Evolutionary conservation across 495 filamentous ascomycete species (phyloP).

Genomic region (Trichoderma erinaceum): DNA sequence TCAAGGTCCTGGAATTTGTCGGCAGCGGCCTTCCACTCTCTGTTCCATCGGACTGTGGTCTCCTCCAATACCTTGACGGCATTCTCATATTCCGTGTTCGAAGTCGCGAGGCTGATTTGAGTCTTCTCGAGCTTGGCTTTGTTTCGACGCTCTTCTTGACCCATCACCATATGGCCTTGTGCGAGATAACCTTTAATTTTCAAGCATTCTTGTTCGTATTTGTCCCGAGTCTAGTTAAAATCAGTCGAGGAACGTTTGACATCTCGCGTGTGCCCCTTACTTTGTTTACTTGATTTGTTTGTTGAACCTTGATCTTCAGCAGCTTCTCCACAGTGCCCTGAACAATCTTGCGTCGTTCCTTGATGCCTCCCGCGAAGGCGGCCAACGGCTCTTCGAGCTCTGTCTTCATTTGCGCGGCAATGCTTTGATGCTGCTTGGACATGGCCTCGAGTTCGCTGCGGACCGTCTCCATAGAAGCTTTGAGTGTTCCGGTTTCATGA

Average conservation of each 20-base stretch:
- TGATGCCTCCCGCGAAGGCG: constrained; percentile 87
- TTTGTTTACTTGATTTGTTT: constrained; percentile 89
- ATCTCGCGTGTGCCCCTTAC: constrained; percentile 34
- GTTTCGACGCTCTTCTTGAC: constrained; percentile 97
- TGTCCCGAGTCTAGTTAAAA: constrained; percentile 67
- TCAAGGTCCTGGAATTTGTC: constrained; percentile 99
- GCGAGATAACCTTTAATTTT: constrained; percentile 98
- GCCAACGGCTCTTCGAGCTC: constrained; percentile 94
- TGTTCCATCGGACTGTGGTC: constrained; percentile 92
- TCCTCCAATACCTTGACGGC: constrained; percentile 92
- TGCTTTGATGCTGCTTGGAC: constrained; percentile 84
- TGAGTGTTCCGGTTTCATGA: constrained; percentile 78
- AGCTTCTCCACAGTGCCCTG: constrained; percentile 89
- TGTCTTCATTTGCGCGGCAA: constrained; percentile 88
- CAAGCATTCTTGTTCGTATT: constrained; percentile 93
- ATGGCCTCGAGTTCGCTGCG: constrained; percentile 91
- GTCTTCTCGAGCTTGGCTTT: constrained; percentile 99
- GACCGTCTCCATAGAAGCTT: constrained; percentile 74
- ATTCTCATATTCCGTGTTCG: constrained; percentile 87
- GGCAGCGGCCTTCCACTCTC: constrained; percentile 95
- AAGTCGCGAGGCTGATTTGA: constrained; percentile 83
- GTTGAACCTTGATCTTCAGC: constrained; percentile 84
- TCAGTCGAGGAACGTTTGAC: neutral
- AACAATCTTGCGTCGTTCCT: constrained; percentile 93
- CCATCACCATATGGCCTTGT: constrained; percentile 99